These are phyloP conservation scores for Podospora tetraspora DNA, from an alignment of 495 filamentous ascomycete genomes.

Conservation along the genomic window DNA sequence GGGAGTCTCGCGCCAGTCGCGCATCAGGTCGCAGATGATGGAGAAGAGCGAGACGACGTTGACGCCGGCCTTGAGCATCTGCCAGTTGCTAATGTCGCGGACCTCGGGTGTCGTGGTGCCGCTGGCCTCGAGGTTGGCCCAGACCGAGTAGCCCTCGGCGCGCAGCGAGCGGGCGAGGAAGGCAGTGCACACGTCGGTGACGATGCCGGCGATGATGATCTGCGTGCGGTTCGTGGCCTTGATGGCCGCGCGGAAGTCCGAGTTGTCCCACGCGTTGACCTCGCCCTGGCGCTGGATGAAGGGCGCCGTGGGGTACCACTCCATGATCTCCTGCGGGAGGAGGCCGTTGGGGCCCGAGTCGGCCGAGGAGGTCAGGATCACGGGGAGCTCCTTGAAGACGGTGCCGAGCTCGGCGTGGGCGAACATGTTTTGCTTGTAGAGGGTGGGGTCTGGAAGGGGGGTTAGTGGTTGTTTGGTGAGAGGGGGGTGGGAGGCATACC, in stretches of 20 bases:
- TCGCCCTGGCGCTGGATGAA: constrained; percentile 67
- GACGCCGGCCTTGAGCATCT: constrained; percentile 64
- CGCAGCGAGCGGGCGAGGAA: constrained; percentile 69
- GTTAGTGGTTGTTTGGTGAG: neutral
- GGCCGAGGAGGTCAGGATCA: constrained; percentile 64
- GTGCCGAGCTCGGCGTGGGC: constrained; percentile 64
- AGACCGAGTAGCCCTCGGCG: constrained; percentile 70
- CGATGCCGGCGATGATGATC: constrained; percentile 68
- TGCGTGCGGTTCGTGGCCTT: constrained; percentile 61
- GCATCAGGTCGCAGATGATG: constrained; percentile 70
- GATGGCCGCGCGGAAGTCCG: constrained; percentile 63
- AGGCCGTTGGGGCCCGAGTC: constrained; percentile 62
- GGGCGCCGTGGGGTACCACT: constrained; percentile 62
- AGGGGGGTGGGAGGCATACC: constrained; percentile 3
- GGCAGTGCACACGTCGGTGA: constrained; percentile 71
- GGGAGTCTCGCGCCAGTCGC: constrained; percentile 70
- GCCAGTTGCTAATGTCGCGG: constrained; percentile 54
- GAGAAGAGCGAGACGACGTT: constrained; percentile 59
- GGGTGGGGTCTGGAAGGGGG: constrained; percentile 37
- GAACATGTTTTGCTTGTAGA: constrained; percentile 62
- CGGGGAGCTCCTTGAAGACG: constrained; percentile 58
- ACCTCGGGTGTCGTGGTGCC: constrained; percentile 45
- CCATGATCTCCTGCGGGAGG: constrained; percentile 62
- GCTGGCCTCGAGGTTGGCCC: constrained; percentile 67
- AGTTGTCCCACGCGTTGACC: constrained; percentile 77